Conservation (phyloP, 2,329 filamentous ascomycete genomes). For the Setomelanomma holmii region DNA sequence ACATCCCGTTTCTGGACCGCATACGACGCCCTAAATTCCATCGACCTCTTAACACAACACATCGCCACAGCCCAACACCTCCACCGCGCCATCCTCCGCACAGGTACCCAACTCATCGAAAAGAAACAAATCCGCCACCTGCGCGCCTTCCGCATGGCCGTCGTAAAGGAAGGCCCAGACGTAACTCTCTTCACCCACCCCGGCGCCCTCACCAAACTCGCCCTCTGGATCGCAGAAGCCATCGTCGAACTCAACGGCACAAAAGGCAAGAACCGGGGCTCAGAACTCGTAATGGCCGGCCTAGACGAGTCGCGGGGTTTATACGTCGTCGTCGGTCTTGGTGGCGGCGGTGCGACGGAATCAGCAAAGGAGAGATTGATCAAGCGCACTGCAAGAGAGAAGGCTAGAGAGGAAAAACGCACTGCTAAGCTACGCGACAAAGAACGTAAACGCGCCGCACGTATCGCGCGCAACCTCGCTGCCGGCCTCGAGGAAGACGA, state of each 20-base stretch:
- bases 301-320: conserved; percentile 86
- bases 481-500: conserved; percentile 69
- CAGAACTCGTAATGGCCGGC: conserved; percentile 87
- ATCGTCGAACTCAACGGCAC: conserved; percentile 83
- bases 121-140: conserved; percentile 95
- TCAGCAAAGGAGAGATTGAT: conserved; percentile 66
- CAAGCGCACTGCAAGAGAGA: conserved; percentile 70
- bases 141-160: conserved; percentile 90
- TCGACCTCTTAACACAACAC: conserved; percentile 77
- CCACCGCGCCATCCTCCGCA: conserved; percentile 90
- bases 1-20: conserved; percentile 65
- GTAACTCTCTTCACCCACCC: conserved; percentile 91
- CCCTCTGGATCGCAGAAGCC: conserved; percentile 92
- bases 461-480: conserved; percentile 47
- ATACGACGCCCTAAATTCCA: conserved; percentile 61
- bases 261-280: conserved; percentile 74
- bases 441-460: conserved; percentile 64
- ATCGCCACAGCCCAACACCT: conserved; percentile 87
- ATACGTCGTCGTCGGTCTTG: conserved; percentile 92
- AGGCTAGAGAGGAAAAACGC: conserved; percentile 55
- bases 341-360: conserved; percentile 77
- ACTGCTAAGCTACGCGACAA: conserved; percentile 67
- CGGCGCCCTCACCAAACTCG: conserved; percentile 89
- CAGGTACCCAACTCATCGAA: conserved; percentile 86
- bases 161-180: conserved; percentile 94